phyloP scores from a whole-genome alignment of 192 early-diverging fungal genomes.

The Backusella morwellensis region DNA sequence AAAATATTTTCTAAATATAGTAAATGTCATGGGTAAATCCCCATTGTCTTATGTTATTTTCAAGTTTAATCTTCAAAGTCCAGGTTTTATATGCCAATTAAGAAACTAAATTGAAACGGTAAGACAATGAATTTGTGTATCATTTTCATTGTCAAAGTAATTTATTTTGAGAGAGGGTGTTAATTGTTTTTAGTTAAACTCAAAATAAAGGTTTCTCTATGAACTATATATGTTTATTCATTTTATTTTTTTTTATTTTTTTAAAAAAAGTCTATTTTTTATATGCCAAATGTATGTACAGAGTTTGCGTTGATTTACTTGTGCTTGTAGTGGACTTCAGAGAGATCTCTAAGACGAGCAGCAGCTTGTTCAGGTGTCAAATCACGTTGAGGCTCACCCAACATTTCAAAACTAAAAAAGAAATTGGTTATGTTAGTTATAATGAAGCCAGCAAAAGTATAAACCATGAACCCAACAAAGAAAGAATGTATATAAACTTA shows the following conservation, averaged over 20 bases:
- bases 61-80: too few species aligned
- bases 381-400: constrained; percentile 92
- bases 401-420: constrained; percentile 77
- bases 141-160: not conserved
- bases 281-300: constrained; percentile 13
- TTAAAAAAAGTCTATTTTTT: not conserved
- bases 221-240: not conserved
- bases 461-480: not conserved
- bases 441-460: not conserved
- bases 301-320: not conserved
- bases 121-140: not conserved
- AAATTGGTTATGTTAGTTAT: not conserved
- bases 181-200: not conserved
- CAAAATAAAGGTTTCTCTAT: not conserved
- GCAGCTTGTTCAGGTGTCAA: constrained; percentile 94
- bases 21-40: too few species aligned
- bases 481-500: constrained; percentile 36
- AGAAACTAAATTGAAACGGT: too few species aligned
- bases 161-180: not conserved
- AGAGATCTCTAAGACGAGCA: constrained; percentile 58
- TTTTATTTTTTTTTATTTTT: not conserved
- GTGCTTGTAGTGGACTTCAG: constrained; percentile 58
- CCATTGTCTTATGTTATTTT: too few species aligned
- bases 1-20: too few species aligned
- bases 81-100: too few species aligned